Evolutionary conservation across 1,284 basidiomycete species (phyloP).

Genomic region (Rhizoctonia solani): DNA sequence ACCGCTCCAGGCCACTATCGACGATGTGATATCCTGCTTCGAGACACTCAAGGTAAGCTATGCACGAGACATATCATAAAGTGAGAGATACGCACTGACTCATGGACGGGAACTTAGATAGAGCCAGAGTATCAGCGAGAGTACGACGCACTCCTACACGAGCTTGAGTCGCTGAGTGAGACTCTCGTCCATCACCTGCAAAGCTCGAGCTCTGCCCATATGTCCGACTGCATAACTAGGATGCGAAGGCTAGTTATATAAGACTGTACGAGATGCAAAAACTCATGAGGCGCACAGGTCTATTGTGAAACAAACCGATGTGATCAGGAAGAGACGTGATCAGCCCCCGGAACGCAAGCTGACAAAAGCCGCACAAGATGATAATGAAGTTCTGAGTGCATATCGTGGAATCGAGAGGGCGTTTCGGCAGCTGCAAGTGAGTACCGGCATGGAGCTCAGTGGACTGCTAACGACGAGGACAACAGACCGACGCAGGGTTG

Average conservation of each 20-base stretch:
- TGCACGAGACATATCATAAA: not conserved
- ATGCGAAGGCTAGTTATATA: not conserved
- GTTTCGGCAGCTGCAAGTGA: slow-evolving; percentile 1
- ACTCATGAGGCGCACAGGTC: not conserved
- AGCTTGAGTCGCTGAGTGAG: not conserved
- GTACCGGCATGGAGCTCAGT: not conserved
- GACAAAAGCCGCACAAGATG: not conserved
- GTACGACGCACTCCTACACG: not conserved
- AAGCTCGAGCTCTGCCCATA: not conserved
- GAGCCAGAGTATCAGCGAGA: not conserved
- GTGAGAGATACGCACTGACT: not conserved
- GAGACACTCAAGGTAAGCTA: not conserved
- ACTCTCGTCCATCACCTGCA: not conserved
- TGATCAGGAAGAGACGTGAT: not conserved
- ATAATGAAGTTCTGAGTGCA: not conserved
- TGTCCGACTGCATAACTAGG: not conserved
- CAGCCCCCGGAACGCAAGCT: not conserved
- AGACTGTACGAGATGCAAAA: not conserved
- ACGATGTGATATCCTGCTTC: not conserved
- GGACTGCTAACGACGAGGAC: not conserved
- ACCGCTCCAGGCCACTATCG: not conserved
- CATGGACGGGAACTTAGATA: not conserved
- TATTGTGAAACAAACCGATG: not conserved
- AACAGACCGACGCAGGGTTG: not conserved
- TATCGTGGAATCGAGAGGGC: not conserved